Evolutionary conservation across 192 early-diverging fungal genomes (phyloP).

Genomic region (Umbelopsis isabellina): DNA sequence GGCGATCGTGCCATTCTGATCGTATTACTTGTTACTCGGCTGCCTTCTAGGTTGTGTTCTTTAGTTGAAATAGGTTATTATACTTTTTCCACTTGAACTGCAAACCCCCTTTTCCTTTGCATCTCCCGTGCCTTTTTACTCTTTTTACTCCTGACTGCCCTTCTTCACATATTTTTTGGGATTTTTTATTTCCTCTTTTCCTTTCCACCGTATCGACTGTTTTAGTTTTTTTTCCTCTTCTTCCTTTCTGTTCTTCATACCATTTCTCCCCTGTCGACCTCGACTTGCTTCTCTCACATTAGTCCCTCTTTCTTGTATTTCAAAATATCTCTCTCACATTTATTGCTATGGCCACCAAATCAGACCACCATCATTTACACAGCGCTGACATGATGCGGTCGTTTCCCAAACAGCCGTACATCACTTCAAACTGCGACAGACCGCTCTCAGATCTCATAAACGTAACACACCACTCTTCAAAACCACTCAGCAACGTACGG

Average conservation of each 20-base stretch:
- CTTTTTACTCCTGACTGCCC: slow-evolving; percentile 15
- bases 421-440: slow-evolving; percentile 16
- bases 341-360: slow-evolving; percentile 24
- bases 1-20: slow-evolving; percentile 21
- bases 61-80: neutral
- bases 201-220: slow-evolving; percentile 3
- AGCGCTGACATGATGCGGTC: neutral
- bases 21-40: slow-evolving; percentile 19
- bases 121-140: slow-evolving; percentile 12
- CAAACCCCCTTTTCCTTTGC: slow-evolving; percentile 15
- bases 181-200: slow-evolving; percentile 26
- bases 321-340: neutral
- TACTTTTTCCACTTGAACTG: neutral
- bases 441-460: slow-evolving; percentile 8
- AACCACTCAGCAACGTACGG: neutral
- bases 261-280: neutral
- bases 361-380: slow-evolving; percentile 13
- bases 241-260: neutral
- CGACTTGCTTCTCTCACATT: neutral
- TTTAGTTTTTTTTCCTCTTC: slow-evolving; percentile 23
- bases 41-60: slow-evolving; percentile 15
- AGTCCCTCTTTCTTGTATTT: slow-evolving; percentile 14
- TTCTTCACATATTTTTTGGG: slow-evolving; percentile 6
- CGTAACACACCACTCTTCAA: neutral
- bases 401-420: slow-evolving; percentile 10